phyloP scores from a whole-genome alignment of 2,329 filamentous ascomycete species.

The Paracamarosporium sp. region DNA sequence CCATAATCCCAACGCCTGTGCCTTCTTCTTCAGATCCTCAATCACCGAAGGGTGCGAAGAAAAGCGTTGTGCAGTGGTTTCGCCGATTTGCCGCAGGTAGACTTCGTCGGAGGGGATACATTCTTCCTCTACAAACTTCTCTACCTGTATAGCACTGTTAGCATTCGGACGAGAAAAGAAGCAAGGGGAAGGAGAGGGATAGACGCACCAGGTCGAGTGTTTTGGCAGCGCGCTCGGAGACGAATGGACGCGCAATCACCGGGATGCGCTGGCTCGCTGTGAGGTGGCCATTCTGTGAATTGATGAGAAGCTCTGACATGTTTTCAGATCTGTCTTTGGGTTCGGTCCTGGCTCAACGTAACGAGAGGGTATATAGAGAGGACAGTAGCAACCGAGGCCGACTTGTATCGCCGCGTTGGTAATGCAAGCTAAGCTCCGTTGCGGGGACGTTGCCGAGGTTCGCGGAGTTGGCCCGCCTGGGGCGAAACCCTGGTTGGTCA shows the following conservation, averaged over 20 bases:
- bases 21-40: conserved; percentile 87
- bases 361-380: neutral
- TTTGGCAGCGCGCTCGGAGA: conserved; percentile 85
- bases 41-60: conserved; percentile 77
- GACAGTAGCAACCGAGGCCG: conserved; percentile 1
- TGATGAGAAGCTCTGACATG: conserved; percentile 45
- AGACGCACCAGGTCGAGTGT: conserved; percentile 73
- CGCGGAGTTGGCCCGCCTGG: conserved; percentile 12
- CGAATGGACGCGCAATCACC: conserved; percentile 65
- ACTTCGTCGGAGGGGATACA: conserved; percentile 78
- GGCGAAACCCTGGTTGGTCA: neutral
- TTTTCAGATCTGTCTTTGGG: neutral
- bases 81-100: conserved; percentile 78
- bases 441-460: conserved; percentile 31
- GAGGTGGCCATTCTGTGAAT: conserved; percentile 45
- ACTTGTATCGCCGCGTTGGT: neutral
- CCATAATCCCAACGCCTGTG: conserved; percentile 85
- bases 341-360: neutral
- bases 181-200: neutral
- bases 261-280: conserved; percentile 64
- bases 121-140: conserved; percentile 97
- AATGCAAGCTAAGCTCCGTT: conserved; percentile 3
- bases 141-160: conserved; percentile 62
- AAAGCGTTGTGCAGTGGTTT: conserved; percentile 76
- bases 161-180: neutral